Base-by-base conservation (phyloP, 2,329 filamentous ascomycete genomes). In the Fusarium multiceps region DNA sequence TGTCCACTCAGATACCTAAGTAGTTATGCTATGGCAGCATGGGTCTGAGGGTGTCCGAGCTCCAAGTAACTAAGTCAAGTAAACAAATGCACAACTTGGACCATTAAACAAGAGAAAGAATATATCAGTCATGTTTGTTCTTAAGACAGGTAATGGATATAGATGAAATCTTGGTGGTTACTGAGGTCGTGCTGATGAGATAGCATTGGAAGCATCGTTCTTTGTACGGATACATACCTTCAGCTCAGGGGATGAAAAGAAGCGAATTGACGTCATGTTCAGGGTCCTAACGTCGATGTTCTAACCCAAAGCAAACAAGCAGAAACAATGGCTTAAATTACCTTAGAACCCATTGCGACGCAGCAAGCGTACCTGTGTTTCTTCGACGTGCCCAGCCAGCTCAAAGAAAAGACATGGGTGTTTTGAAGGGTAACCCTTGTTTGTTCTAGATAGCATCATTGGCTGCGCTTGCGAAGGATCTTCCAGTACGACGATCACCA, bases 201-300 rank as follows among this genome's bases (percentile, higher is more conserved):
- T 43, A 43, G 20, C 18, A 21, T 21, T 21, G 21, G 21, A 25
- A 42, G n/a, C 18, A 32, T 51, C 40, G 20, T n/a, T 21, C 18
- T 27, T 41, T 25, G 12, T n/a, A 16, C 21, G 21, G 21, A 23
- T 23, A 23, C 20, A 21, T 28, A 27, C 55, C 32, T 43, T 34
- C 25, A 64, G 37, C 9, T 59, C 53, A 30, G 12, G 7, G 45
- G 20, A 64, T 46, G 13, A 49, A 59, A 58, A 40, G 21, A 20
- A 46, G 40, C 34, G 10, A 55, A 51, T 62, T 66, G 59, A 71
- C 56, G 68, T 71, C 68, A 71, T 62, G 40, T 30, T 14, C 42
- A 55, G 63, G 58, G 67, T 61, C 47, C 25, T 47, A 43, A 47
- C 34, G 34, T 23, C 12, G 7, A 47, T 43, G 27, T 27, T 28